Evolutionary conservation across 2,329 filamentous ascomycete genomes (phyloP).

Genomic region (Phialophora tarda): DNA sequence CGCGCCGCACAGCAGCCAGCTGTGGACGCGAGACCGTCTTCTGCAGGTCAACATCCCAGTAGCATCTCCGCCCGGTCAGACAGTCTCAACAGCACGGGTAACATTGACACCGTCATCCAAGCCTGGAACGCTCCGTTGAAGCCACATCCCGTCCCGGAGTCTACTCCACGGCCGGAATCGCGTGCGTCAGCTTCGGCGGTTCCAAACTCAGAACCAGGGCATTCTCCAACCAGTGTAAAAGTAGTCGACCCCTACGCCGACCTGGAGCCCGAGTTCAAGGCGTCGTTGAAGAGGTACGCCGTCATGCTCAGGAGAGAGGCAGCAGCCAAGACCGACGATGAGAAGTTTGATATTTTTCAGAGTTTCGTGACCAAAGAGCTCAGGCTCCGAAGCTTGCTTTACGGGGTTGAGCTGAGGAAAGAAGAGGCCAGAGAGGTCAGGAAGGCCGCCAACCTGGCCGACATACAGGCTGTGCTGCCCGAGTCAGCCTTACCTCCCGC

Average conservation of each 20-base stretch:
- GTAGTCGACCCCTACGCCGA: conserved; percentile 57
- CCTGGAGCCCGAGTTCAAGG: conserved; percentile 63
- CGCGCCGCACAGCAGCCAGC: conserved; percentile 10
- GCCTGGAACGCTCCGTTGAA: conserved; percentile 49
- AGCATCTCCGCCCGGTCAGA: conserved; percentile 15
- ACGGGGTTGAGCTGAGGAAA: conserved; percentile 54
- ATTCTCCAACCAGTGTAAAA: conserved; percentile 24
- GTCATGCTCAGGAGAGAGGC: conserved; percentile 61
- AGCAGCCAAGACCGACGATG: conserved; percentile 53
- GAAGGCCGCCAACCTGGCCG: conserved; percentile 32
- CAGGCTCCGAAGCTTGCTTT: conserved; percentile 55
- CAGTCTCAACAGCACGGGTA: conserved; percentile 42
- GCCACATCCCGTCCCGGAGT: conserved; percentile 4
- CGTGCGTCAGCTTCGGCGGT: conserved; percentile 19
- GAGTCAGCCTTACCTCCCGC: conserved; percentile 9
- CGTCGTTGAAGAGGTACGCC: conserved; percentile 61
- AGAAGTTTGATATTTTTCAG: conserved; percentile 61
- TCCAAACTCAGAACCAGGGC: conserved; percentile 4
- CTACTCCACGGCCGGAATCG: conserved; percentile 20
- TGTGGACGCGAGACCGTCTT: conserved; percentile 14
- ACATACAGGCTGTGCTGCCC: conserved; percentile 28
- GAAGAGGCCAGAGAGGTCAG: conserved; percentile 26
- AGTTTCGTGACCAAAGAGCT: conserved; percentile 56
- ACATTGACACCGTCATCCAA: conserved; percentile 53
- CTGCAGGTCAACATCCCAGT: conserved; percentile 13